Conservation (phyloP, 2,329 filamentous ascomycete genomes). For the Fusarium chaquense region DNA sequence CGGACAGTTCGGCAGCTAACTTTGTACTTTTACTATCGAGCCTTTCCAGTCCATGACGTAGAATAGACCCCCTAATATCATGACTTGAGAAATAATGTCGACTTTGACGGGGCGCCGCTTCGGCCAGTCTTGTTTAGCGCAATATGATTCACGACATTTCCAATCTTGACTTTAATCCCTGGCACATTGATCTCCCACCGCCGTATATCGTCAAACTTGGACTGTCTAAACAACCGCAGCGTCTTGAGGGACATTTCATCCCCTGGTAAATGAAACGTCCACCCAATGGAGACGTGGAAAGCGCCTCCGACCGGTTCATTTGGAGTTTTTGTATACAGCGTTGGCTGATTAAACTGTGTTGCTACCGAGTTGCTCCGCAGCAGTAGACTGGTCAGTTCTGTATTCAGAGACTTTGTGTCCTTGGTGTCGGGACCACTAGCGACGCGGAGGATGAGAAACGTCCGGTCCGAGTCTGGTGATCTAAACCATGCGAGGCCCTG, state of each 20-base stretch:
- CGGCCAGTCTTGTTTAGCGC: slow-evolving; percentile 47
- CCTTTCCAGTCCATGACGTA: slow-evolving; percentile 3
- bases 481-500: slow-evolving; percentile 62
- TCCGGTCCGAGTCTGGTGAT: slow-evolving; percentile 73
- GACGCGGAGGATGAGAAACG: slow-evolving; percentile 86
- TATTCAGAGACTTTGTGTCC: slow-evolving; percentile 54
- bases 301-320: slow-evolving; percentile 53
- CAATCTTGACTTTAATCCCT: slow-evolving; percentile 79
- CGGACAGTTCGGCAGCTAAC: neutral
- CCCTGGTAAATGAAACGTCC: slow-evolving; percentile 73
- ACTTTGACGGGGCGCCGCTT: neutral
- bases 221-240: slow-evolving; percentile 42
- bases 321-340: slow-evolving; percentile 69
- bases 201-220: slow-evolving; percentile 49
- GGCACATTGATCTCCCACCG: slow-evolving; percentile 66
- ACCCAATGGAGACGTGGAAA: slow-evolving; percentile 92
- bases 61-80: slow-evolving; percentile 6
- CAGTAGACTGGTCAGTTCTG: slow-evolving; percentile 73
- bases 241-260: slow-evolving; percentile 52
- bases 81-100: slow-evolving; percentile 30
- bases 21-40: neutral
- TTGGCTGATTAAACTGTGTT: slow-evolving; percentile 77
- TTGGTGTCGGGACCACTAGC: slow-evolving; percentile 39
- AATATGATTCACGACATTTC: slow-evolving; percentile 72
- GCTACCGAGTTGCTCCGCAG: slow-evolving; percentile 75